Evolutionary conservation across 768 basidiomycete genomes (phyloP).

Genomic region (Tylopilus sp.): DNA sequence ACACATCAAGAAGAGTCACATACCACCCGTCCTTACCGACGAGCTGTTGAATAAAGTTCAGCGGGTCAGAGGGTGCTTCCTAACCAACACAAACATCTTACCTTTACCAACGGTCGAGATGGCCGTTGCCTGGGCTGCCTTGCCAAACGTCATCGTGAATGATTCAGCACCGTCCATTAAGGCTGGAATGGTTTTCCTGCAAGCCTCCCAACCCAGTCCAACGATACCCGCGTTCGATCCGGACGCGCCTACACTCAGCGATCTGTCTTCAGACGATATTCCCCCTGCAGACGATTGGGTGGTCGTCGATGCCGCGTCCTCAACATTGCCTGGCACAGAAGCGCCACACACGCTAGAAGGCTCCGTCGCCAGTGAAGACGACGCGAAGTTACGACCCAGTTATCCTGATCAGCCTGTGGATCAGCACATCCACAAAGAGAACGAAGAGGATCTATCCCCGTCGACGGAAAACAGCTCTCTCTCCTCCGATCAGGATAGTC

Average conservation of each 20-base stretch:
- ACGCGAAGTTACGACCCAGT: not conserved
- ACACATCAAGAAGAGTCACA: slow-evolving; percentile 14
- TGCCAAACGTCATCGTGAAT: slow-evolving; percentile 23
- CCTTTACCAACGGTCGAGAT: slow-evolving; percentile 17
- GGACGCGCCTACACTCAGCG: slow-evolving; percentile 1
- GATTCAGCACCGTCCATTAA: slow-evolving; percentile 9
- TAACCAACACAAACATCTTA: slow-evolving; percentile 1
- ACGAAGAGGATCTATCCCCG: not conserved
- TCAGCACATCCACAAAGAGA: not conserved
- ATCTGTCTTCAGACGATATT: not conserved
- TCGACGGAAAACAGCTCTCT: not conserved
- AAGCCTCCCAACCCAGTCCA: slow-evolving; percentile 23
- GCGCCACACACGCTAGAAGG: not conserved
- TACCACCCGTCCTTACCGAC: slow-evolving; percentile 4
- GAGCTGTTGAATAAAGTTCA: slow-evolving; percentile 16
- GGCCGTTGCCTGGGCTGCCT: slow-evolving; percentile 21
- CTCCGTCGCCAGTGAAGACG: not conserved
- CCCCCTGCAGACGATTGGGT: slow-evolving; percentile 2
- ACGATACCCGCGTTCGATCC: not conserved
- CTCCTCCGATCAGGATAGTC: slow-evolving; percentile 13
- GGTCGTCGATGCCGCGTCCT: slow-evolving; percentile 1
- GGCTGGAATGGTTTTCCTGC: not conserved
- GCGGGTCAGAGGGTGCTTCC: slow-evolving; percentile 20
- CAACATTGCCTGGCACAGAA: not conserved
- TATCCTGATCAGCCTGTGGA: not conserved